Conservation (phyloP, 2,329 filamentous ascomycete genomes). For the Daldinia sp. region DNA sequence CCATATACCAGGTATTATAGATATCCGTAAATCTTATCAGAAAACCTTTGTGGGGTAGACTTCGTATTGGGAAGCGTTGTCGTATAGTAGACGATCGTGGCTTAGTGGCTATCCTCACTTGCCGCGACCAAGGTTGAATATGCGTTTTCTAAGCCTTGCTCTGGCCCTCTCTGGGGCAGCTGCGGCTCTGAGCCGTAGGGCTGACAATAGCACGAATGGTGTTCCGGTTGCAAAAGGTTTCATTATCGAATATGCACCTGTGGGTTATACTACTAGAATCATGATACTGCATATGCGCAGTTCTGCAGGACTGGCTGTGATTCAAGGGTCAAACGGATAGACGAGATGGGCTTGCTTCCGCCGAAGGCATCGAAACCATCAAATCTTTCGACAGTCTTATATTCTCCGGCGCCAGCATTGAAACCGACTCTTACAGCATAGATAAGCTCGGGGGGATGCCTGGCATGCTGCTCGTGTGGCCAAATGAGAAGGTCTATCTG, state of each 20-base stretch:
- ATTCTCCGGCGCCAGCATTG: slow-evolving; percentile 45
- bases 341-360: slow-evolving; percentile 36
- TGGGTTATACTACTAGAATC: not conserved
- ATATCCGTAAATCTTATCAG: not conserved
- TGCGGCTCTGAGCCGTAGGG: slow-evolving; percentile 14
- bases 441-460: not conserved
- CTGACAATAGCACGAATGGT: slow-evolving; percentile 9
- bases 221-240: slow-evolving; percentile 34
- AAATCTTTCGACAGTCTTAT: slow-evolving; percentile 42
- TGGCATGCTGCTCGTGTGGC: not conserved
- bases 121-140: slow-evolving; percentile 9
- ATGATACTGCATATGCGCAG: not conserved
- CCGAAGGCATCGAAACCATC: slow-evolving; percentile 32
- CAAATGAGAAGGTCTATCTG: slow-evolving; percentile 26
- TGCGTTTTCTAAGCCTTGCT: slow-evolving; percentile 20
- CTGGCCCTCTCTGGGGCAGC: slow-evolving; percentile 14
- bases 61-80: not conserved
- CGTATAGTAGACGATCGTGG: not conserved
- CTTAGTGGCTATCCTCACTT: not conserved
- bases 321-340: slow-evolving; percentile 25
- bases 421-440: slow-evolving; percentile 40
- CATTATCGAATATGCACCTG: slow-evolving; percentile 18
- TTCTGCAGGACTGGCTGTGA: slow-evolving; percentile 24
- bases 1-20: not conserved
- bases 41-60: not conserved